A percentile compares a stretch with the other conserved stretches of the same genome.
Conservation (phyloP, 1,139 yeast species). For the Yamadazyma trypodendri region DNA sequence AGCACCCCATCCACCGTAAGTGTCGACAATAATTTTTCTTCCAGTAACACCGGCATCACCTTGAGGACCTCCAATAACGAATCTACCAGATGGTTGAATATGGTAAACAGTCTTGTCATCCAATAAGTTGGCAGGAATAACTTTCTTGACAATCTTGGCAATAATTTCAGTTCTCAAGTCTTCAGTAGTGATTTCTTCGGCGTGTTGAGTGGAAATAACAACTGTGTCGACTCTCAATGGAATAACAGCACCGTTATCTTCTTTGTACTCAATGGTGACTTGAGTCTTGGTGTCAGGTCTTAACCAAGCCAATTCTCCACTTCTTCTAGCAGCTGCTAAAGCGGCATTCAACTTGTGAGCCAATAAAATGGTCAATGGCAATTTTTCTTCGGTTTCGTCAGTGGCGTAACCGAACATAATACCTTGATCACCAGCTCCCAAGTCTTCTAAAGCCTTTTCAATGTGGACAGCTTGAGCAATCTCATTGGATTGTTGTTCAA, state of each 20-base stretch:
- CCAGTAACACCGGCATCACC: slow-evolving; percentile 99
- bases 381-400: slow-evolving; percentile 96
- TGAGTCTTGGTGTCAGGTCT: slow-evolving; percentile 99
- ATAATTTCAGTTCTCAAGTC: slow-evolving; percentile 79
- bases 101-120: slow-evolving; percentile 96
- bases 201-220: slow-evolving; percentile 96
- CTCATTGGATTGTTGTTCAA: slow-evolving; percentile 99
- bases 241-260: slow-evolving; percentile 91
- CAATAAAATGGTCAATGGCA: slow-evolving; percentile 91
- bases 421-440: slow-evolving; percentile 99
- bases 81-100: slow-evolving; percentile 99
- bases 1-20: slow-evolving; percentile 99
- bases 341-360: slow-evolving; percentile 97
- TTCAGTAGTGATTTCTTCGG: slow-evolving; percentile 91
- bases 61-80: slow-evolving; percentile 99
- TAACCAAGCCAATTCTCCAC: slow-evolving; percentile 91
- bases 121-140: slow-evolving; percentile 84
- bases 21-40: slow-evolving; percentile 98
- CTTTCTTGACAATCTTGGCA: slow-evolving; percentile 83
- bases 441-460: slow-evolving; percentile 93
- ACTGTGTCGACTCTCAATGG: slow-evolving; percentile 97
- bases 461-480: slow-evolving; percentile 99
- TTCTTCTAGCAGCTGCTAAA: slow-evolving; percentile 95
- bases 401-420: slow-evolving; percentile 99
- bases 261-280: slow-evolving; percentile 94